Percentiles rank a stretch among this genome's conserved stretches.
Conservation (phyloP, 2,329 filamentous ascomycete species). For the Nemania sp. region DNA sequence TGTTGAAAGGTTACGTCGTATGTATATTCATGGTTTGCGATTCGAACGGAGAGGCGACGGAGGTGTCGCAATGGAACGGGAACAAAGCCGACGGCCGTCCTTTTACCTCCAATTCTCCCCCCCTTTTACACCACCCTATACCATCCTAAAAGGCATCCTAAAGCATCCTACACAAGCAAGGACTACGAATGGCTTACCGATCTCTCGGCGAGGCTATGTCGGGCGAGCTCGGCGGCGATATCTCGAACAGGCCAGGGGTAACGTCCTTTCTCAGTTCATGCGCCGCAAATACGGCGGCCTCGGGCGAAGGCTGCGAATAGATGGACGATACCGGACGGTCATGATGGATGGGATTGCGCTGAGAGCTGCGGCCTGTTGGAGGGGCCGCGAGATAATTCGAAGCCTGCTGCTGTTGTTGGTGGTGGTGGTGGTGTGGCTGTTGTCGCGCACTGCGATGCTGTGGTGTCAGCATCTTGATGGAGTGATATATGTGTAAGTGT, state of each 20-base stretch:
- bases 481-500: neutral
- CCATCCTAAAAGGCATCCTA: neutral
- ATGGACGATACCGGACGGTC: constrained; percentile 61
- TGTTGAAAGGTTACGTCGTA: neutral
- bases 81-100: neutral
- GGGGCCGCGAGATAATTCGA: constrained; percentile 37
- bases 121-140: too few species aligned
- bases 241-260: constrained; percentile 41
- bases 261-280: constrained; percentile 36
- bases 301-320: constrained; percentile 62
- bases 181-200: constrained; percentile 47
- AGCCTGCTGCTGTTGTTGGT: constrained; percentile 28
- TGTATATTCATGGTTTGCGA: neutral
- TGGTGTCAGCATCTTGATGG: constrained; percentile 35
- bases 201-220: constrained; percentile 47
- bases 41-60: neutral
- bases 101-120: too few species aligned
- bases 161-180: neutral
- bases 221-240: constrained; percentile 64
- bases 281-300: constrained; percentile 41
- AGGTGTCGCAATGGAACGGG: neutral
- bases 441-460: constrained; percentile 26
- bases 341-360: constrained; percentile 42
- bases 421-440: too few species aligned
- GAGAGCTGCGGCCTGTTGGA: constrained; percentile 42